Base-by-base conservation (phyloP, 306 rosid species). In the Morella rubra region DNA sequence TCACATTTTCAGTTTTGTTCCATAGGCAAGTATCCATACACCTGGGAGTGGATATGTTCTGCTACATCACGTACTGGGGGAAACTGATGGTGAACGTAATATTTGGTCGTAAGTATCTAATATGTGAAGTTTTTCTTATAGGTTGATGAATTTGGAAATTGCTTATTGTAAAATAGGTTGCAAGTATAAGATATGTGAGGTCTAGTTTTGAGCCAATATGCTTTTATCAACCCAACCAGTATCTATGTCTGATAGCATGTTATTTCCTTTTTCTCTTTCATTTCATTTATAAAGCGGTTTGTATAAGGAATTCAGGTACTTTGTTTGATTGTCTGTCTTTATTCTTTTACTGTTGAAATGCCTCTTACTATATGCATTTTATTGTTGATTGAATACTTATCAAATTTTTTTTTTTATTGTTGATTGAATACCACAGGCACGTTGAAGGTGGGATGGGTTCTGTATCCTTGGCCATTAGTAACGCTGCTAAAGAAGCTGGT, bases 391-490 rank as follows among this genome's bases (percentile, higher is more conserved):
- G 10, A 59, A 59, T 59, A 5, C 42, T n/a, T n/a, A n/a, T n/a
- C n/a, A n/a, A n/a, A n/a, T n/a, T n/a, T n/a, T n/a, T n/a, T n/a
- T n/a, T n/a, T n/a, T 58, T 58, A 10, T 24, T 22, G 64, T 58
- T 58, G 27, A 59, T 59, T 24, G 10, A 59, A 59, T 59, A 5
- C 42, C 7, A 59, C 62, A 94, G 98, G 70, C 83, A 90, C 62
- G 98, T 92, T 80, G 98, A 94, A 89, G 98, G 98, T 79, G 98
- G 98, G 80, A 94, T 94, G 98, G 98, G 98, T 65, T 87, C 98
- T 58, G 87, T 94, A 83, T 94, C 98, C 76, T 73, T 73, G 81
- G 97, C 97, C 59, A 90, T 94, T 69, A 72, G 85, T 56, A 85
- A 86, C 69, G 96, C 97, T 54, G 96, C 97, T 53, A 74, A 9